Evolutionary conservation across 495 filamentous ascomycete species (phyloP), one percentile per base, ranked within the genome.

Genomic region (Glonium stellatum): DNA sequence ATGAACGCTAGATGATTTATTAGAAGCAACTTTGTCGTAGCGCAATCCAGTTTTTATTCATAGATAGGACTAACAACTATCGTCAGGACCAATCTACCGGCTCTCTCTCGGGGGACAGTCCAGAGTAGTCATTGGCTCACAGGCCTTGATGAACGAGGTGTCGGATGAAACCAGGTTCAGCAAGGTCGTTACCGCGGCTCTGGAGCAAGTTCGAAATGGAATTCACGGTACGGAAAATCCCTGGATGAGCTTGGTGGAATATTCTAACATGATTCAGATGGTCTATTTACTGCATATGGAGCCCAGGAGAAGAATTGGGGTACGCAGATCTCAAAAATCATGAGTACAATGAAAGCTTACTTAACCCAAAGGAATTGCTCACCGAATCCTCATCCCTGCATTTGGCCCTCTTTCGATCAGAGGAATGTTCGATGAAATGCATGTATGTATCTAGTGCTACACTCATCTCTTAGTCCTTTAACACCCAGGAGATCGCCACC

Each of bases 341-440:
- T 31, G 13, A 1, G 3, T 12, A 4, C 13, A 23, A 44, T 37
- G n/a, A 35, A 59, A 11, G 57, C 57, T 59, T 22, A 59, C 27
- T 11, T 57, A 31, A 42, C 25, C 25, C 6, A 13, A 9, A 44
- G 36, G 52, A 49, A 61, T 61, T 48, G 59, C 59, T n/a, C 59
- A 61, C 51, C 52, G 59, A 34, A 46, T 61, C n/a, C 54, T 61
- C 4, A 10, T 56, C 10, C 59, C 59, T 8, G 54, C 51, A 15
- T 61, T 61, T 41, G 59, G 59, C 11, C 59, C 59, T 4, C 59
- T 61, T 19, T n/a, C 53, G 0, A 61, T 61, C 31, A 56, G 54
- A 52, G 23, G 31, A 21, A 61, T 61, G 59, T 61, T 61, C 37
- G 59, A 61, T 57, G 59, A 61, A 44, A 61, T 61, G 59, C 59